These are phyloP conservation scores for Melanogaster broomeanus DNA, from an alignment of 768 basidiomycete species.

Conservation along the genomic window DNA sequence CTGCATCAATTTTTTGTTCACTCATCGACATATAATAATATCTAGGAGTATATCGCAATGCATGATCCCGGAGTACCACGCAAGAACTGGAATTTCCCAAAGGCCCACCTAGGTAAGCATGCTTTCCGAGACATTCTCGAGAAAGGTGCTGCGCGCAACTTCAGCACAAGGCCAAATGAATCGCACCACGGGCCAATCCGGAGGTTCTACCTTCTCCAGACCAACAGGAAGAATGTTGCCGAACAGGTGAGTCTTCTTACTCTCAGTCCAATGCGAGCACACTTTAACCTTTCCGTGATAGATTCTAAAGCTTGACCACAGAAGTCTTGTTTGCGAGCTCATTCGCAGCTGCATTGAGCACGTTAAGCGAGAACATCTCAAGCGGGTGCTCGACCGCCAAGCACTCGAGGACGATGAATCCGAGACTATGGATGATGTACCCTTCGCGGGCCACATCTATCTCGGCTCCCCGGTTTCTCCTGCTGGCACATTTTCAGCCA, in stretches of 20 bases:
- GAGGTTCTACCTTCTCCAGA: conserved; percentile 20
- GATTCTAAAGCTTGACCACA: neutral
- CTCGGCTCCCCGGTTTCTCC: neutral
- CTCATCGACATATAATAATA: neutral
- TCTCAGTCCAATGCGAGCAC: too few relatives aligned
- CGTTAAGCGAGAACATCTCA: neutral
- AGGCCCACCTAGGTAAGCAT: conserved; percentile 33
- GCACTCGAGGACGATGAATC: neutral
- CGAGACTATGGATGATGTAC: neutral
- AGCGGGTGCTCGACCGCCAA: neutral
- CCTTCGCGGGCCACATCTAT: neutral
- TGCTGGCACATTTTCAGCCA: neutral
- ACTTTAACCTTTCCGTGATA: neutral
- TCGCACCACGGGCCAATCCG: conserved; percentile 28
- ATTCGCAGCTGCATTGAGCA: neutral
- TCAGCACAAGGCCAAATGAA: conserved; percentile 34
- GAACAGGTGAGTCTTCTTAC: conserved; percentile 25
- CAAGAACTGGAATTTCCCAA: conserved; percentile 34
- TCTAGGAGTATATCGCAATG: conserved; percentile 10
- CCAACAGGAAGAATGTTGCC: conserved; percentile 36
- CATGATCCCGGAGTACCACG: too few relatives aligned
- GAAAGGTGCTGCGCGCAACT: conserved; percentile 33
- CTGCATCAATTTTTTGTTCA: too few relatives aligned
- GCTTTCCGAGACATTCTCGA: conserved; percentile 29
- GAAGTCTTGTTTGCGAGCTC: neutral